Percentiles rank a stretch among this genome's conserved stretches.
Conservation (phyloP, 257 asterid genomes). For the Plantago major region DNA sequence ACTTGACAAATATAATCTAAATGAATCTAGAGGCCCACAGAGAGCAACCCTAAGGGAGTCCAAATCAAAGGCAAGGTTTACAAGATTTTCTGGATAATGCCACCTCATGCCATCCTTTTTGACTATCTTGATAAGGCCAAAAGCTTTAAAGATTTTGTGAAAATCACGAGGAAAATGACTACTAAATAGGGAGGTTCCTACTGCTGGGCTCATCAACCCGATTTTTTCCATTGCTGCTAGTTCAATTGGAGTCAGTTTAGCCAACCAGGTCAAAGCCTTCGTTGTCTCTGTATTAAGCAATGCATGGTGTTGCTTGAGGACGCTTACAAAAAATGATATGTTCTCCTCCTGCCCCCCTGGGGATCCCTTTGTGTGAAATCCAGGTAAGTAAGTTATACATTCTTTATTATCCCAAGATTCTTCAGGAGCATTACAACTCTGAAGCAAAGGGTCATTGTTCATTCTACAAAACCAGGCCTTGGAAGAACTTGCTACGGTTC, state of each 20-base stretch:
- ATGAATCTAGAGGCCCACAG: slow-evolving; percentile 77
- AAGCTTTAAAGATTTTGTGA: slow-evolving; percentile 77
- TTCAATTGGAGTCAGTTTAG: slow-evolving; percentile 70
- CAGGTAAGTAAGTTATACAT: slow-evolving; percentile 65
- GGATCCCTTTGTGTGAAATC: slow-evolving; percentile 69
- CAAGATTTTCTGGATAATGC: slow-evolving; percentile 72
- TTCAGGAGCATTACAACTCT: slow-evolving; percentile 74
- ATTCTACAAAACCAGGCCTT: slow-evolving; percentile 94
- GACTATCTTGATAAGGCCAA: slow-evolving; percentile 73
- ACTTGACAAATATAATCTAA: slow-evolving; percentile 68
- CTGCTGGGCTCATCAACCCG: slow-evolving; percentile 73
- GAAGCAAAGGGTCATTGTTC: slow-evolving; percentile 68
- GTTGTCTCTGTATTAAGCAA: slow-evolving; percentile 59
- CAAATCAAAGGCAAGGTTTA: slow-evolving; percentile 76
- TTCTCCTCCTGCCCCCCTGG: slow-evolving; percentile 71
- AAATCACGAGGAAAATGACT: slow-evolving; percentile 49
- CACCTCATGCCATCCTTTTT: slow-evolving; percentile 63
- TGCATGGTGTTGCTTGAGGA: slow-evolving; percentile 66
- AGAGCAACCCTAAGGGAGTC: slow-evolving; percentile 84
- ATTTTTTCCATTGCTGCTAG: slow-evolving; percentile 79
- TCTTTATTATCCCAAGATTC: slow-evolving; percentile 70
- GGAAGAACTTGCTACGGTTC: slow-evolving; percentile 35
- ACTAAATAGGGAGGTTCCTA: slow-evolving; percentile 53
- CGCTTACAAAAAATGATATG: slow-evolving; percentile 61
- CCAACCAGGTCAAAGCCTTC: slow-evolving; percentile 85